These are phyloP conservation scores for Thalassiosira delicatula DNA, from an alignment of 352 stramenopile genomes.

Conservation along the genomic window DNA sequence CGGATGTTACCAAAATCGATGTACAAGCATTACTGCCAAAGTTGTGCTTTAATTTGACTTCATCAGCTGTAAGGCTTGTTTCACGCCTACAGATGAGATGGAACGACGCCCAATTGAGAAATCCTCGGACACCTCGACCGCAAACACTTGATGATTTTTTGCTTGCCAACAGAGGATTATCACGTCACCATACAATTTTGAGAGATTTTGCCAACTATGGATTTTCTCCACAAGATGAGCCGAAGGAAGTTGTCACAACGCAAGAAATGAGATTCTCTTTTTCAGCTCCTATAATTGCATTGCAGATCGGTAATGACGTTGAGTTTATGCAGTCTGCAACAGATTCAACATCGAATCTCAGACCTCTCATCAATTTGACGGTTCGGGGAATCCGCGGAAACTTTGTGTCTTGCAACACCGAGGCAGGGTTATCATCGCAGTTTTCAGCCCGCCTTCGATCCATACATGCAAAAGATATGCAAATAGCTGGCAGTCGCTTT, in stretches of 20 bases:
- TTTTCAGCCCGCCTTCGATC: slow-evolving; percentile 66
- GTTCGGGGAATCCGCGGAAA: slow-evolving; percentile 65
- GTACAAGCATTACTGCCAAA: neutral
- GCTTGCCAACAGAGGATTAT: neutral
- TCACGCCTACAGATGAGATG: slow-evolving; percentile 64
- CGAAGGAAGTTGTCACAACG: neutral
- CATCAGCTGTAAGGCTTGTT: slow-evolving; percentile 68
- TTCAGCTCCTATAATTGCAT: slow-evolving; percentile 65
- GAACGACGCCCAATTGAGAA: slow-evolving; percentile 41
- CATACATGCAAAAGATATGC: slow-evolving; percentile 66
- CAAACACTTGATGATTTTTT: slow-evolving; percentile 36
- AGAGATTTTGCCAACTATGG: slow-evolving; percentile 10
- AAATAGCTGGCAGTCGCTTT: slow-evolving; percentile 66
- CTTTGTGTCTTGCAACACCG: slow-evolving; percentile 33
- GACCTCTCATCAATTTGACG: slow-evolving; percentile 63
- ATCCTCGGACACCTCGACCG: neutral
- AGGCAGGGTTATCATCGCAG: slow-evolving; percentile 13
- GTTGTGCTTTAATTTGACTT: slow-evolving; percentile 75
- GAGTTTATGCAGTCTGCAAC: slow-evolving; percentile 24
- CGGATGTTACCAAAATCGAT: slow-evolving; percentile 51
- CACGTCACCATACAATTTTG: slow-evolving; percentile 1
- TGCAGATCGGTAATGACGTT: slow-evolving; percentile 72
- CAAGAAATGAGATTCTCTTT: slow-evolving; percentile 70
- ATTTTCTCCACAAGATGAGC: slow-evolving; percentile 3
- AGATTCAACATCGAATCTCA: slow-evolving; percentile 15